Evolutionary conservation across 78 protist genomes (phyloP).

Genomic region (Dictyostelium citrinum): DNA sequence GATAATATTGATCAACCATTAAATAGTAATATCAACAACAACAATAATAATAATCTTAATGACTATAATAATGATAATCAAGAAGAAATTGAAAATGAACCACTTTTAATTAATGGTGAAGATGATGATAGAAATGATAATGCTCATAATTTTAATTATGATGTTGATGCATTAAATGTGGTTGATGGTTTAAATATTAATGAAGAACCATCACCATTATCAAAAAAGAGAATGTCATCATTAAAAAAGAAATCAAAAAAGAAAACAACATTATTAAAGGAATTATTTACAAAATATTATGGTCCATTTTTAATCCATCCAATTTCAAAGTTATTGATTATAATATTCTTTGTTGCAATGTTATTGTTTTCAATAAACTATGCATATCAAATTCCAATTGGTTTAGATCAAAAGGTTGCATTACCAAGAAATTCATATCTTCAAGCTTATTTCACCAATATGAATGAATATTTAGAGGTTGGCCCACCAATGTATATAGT

Average conservation of each 20-base stretch:
- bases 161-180: neutral
- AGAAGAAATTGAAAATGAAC: neutral
- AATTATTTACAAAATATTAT: constrained; percentile 32
- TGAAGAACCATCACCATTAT: neutral
- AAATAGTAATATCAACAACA: neutral
- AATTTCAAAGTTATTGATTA: neutral
- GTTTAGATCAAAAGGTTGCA: constrained; percentile 82
- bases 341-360: constrained; percentile 10
- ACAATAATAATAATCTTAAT: neutral
- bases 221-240: neutral
- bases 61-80: neutral
- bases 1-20: neutral
- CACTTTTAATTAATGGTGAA: neutral
- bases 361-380: neutral
- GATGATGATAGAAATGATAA: neutral
- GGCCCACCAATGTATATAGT: constrained; percentile 85
- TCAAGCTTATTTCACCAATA: constrained; percentile 49
- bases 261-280: constrained; percentile 10
- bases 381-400: constrained; percentile 7
- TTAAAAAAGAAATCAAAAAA: neutral
- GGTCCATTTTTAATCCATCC: constrained; percentile 52
- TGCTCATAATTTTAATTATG: neutral
- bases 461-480: constrained; percentile 33
- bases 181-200: neutral
- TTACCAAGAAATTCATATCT: constrained; percentile 81